These are phyloP conservation scores for Sugiyamaella castrensis DNA, from an alignment of 1,139 yeast genomes.

Conservation along the genomic window DNA sequence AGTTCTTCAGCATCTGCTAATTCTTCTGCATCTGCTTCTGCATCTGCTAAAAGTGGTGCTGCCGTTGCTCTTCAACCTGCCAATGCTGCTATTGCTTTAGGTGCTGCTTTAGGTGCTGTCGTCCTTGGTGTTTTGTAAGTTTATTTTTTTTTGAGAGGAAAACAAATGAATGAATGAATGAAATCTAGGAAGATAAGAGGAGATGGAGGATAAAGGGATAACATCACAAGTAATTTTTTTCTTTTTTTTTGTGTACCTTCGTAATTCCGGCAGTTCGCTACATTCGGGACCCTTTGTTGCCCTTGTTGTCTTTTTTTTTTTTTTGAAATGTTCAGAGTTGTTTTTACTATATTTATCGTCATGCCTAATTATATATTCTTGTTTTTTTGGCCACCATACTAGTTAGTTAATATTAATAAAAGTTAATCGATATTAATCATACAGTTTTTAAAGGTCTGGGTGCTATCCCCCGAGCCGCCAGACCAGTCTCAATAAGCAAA, in stretches of 20 bases:
- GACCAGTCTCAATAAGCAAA: no score
- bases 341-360: no score
- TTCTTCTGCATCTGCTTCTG: slow-evolving; percentile 17
- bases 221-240: neutral
- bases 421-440: no score
- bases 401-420: no score
- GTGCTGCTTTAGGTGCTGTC: slow-evolving; percentile 22
- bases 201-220: no score
- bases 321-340: no score
- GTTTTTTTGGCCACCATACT: neutral
- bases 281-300: no score
- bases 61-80: slow-evolving; percentile 17
- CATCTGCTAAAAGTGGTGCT: slow-evolving; percentile 12
- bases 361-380: neutral
- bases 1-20: slow-evolving; percentile 20
- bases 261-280: no score
- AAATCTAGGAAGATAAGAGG: no score
- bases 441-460: no score
- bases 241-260: neutral
- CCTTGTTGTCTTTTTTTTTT: no score
- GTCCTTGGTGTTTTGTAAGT: slow-evolving; percentile 11
- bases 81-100: slow-evolving; percentile 24
- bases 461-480: no score
- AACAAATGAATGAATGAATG: neutral
- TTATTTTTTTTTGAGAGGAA: neutral